Base-by-base conservation (phyloP, 139 green algal species). In the Desmodesmus armatus region DNA sequence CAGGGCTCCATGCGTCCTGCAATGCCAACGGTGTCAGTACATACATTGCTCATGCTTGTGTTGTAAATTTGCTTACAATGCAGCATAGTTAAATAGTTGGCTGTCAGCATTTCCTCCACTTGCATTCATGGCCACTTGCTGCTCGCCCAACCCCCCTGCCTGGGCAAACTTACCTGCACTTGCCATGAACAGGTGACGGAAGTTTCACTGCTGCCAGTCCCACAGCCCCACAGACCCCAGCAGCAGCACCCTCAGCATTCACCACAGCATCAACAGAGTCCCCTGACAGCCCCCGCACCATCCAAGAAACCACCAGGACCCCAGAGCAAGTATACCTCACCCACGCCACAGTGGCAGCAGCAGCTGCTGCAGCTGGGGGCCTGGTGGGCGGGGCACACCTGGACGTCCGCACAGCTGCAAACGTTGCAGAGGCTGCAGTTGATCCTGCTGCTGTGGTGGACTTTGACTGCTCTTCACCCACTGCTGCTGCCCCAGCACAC, bases 361-460 rank as follows among this genome's bases (percentile, higher is more conserved):
- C 69, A 58, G 69, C 69, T 5, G 69, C 69, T 11, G 69, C 69
- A 31, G 69, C 69, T 35, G 69, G 25, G 27, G 69, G 39, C 9
- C 69, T 77, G 25, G 25, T 41, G 2, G 69, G 69, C 40, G 13
- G 4, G 27, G 15, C 15, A 6, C 21, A 25, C 13, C 39, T 53
- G 39, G 39, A 21, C 33, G 69, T 77, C 2, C 69, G 40, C 19
- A 77, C 69, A 33, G 69, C 69, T 35, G 69, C 39, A 4, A 77
- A 77, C 17, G 39, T 77, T 11, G 69, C 69, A 58, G 69, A 77
- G n/a, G 39, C 40, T 21, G 69, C 69, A 4, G 39, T 58, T 2
- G 69, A 77, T 19, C 69, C 69, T 77, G 69, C 69, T 58, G 69
- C 69, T 55, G 40, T 77, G 7, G 69, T 77, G 19, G 69, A 77